These are phyloP conservation scores for Aspergillus sp. DNA, from an alignment of 2,329 filamentous ascomycete genomes.

Conservation along the genomic window DNA sequence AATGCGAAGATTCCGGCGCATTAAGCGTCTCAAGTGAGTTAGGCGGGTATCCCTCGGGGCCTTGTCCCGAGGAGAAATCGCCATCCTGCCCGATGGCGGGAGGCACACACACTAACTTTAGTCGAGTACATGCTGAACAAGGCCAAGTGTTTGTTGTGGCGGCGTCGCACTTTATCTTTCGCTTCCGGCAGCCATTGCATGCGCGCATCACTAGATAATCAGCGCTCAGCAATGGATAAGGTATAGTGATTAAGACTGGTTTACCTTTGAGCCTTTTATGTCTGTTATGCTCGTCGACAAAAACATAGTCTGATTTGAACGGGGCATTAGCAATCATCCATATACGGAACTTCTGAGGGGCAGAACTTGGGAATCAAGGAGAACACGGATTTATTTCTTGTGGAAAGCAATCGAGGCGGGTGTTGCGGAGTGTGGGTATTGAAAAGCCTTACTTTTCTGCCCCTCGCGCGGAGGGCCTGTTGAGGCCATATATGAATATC, in stretches of 20 bases:
- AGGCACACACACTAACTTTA: constrained; percentile 91
- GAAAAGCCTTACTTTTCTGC: constrained; percentile 70
- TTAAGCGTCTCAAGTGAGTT: constrained; percentile 29
- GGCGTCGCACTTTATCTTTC: constrained; percentile 98
- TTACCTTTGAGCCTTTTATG: constrained; percentile 94
- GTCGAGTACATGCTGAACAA: constrained; percentile 85
- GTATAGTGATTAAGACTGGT: constrained; percentile 16
- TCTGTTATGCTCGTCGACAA: constrained; percentile 97
- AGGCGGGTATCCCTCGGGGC: constrained; percentile 24
- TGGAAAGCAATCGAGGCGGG: neutral
- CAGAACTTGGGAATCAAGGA: no score
- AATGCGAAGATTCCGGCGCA: constrained; percentile 49
- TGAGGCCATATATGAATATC: constrained; percentile 72
- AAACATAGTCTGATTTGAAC: constrained; percentile 78
- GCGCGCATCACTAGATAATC: constrained; percentile 81
- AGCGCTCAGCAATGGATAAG: constrained; percentile 12
- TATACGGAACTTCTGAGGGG: neutral
- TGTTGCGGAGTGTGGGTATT: neutral
- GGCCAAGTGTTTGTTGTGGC: constrained; percentile 98
- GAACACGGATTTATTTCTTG: neutral
- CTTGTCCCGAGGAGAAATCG: constrained; percentile 34
- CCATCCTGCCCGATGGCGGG: constrained; percentile 78
- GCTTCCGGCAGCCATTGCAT: constrained; percentile 88
- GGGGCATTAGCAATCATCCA: constrained; percentile 8
- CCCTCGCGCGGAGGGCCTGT: constrained; percentile 68